Base-by-base conservation (phyloP, 164 flowering plant genomes). In the Chimonanthus salicifolius region DNA sequence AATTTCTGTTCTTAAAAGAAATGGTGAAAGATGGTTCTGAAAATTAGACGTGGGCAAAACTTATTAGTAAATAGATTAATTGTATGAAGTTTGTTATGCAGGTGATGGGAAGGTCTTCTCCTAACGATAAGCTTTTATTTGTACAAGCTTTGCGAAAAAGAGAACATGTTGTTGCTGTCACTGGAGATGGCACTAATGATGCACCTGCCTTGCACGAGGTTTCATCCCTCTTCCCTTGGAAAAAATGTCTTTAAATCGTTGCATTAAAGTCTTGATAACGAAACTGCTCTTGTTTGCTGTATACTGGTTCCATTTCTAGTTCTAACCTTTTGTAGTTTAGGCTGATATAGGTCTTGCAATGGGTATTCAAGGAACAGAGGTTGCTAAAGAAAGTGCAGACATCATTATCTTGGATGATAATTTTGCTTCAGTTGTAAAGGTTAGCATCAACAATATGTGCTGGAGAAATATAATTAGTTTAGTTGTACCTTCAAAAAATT, bases 61-160 rank as follows among this genome's bases (percentile, higher is more conserved):
- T 33, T 33, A 33, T 33, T 33, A 33, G 33, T 33, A 33, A 33
- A 33, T 54, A 54, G 16, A 11, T 54, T 33, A 47, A 11, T n/a
- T 67, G 70, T 48, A 18, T 60, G 50, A 43, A 7, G 4, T 80
- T 76, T 69, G 48, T 11, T 74, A 5, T 78, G 4, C 69, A 95
- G 99, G 98, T 95, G 8, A 93, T 95, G 98, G 99, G 94, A 68
- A 85, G 98, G 81, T 95, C 99, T 49, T 92, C 99, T 47, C 99
- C 99, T 7, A 92, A 87, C 87, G 99, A 95, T 84, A 93, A 91
- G 74, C 94, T 93, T 67, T 79, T 93, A 58, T 94, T 95, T 74
- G 99, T 95, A 72, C 90, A 93, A 92, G 89, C 97, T 65, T 78
- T 95, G 78, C 87, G 83, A 70, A 91, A 75, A 75, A 83, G 58